Evolutionary conservation across 495 filamentous ascomycete genomes (phyloP).

Genomic region (Platismatia glauca): DNA sequence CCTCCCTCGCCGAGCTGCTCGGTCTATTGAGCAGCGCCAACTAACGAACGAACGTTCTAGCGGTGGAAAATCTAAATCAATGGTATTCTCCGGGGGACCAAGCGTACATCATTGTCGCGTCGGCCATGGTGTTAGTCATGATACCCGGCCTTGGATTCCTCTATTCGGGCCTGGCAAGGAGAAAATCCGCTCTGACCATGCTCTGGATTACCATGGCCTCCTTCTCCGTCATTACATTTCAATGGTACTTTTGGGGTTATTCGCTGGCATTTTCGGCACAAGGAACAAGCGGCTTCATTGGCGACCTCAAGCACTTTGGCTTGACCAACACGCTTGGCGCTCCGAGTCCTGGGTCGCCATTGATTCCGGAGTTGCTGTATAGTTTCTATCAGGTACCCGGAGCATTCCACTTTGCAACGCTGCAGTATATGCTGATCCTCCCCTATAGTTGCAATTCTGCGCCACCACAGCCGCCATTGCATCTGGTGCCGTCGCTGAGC

Average conservation of each 20-base stretch:
- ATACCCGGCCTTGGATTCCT: conserved; percentile 64
- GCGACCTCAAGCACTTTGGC: conserved; percentile 56
- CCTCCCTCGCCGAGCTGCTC: neutral
- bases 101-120: conserved; percentile 84
- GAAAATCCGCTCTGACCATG: conserved; percentile 60
- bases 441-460: conserved; percentile 82
- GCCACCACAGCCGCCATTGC: conserved; percentile 87
- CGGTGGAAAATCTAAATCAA: conserved; percentile 75
- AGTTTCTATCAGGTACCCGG: conserved; percentile 57
- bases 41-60: conserved; percentile 30
- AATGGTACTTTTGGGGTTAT: conserved; percentile 72
- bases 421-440: neutral
- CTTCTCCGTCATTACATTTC: conserved; percentile 57
- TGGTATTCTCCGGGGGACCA: conserved; percentile 67
- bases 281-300: conserved; percentile 58
- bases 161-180: conserved; percentile 54
- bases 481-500: conserved; percentile 85
- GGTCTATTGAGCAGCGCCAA: no score
- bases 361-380: conserved; percentile 56
- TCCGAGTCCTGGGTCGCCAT: conserved; percentile 53
- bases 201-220: conserved; percentile 63
- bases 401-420: neutral
- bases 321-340: conserved; percentile 54
- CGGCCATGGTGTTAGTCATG: conserved; percentile 96
- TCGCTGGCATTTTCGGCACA: conserved; percentile 58